Percentiles rank a stretch among this genome's conserved stretches.
Evolutionary conservation across 2,329 filamentous ascomycete genomes (phyloP).

Genomic region (Hypocreales sp.): DNA sequence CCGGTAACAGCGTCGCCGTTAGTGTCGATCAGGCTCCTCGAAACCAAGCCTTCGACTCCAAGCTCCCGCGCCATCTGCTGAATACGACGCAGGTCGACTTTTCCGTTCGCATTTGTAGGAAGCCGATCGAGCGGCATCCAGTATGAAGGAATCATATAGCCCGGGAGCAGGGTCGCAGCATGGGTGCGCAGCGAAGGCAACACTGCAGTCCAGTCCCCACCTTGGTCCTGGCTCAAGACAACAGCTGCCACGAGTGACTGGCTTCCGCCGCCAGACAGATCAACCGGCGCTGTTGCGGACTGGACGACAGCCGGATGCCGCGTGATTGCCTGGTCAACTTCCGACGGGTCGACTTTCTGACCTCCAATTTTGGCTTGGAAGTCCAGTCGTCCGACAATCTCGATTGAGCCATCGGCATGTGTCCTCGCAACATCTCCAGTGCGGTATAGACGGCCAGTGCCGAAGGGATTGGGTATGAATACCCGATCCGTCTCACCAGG

Average conservation of each 20-base stretch:
- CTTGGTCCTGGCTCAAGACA: neutral
- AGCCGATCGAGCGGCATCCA: slow-evolving; percentile 8
- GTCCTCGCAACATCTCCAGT: slow-evolving; percentile 8
- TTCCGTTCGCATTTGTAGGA: slow-evolving; percentile 10
- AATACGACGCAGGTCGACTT: slow-evolving; percentile 5
- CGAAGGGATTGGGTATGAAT: slow-evolving; percentile 5
- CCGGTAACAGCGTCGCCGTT: too few relatives aligned
- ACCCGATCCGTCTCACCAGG: slow-evolving; percentile 3
- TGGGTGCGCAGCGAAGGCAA: neutral
- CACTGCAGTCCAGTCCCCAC: neutral
- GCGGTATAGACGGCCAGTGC: slow-evolving; percentile 5
- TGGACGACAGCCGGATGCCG: neutral
- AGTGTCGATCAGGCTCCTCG: too few relatives aligned
- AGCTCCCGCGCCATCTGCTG: neutral
- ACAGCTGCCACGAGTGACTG: neutral
- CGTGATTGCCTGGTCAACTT: neutral
- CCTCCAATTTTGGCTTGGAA: slow-evolving; percentile 11
- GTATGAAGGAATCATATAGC: slow-evolving; percentile 10
- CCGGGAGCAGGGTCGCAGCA: slow-evolving; percentile 5
- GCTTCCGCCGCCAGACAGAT: neutral
- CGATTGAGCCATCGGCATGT: slow-evolving; percentile 4
- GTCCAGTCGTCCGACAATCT: slow-evolving; percentile 9
- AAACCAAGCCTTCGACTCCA: too few relatives aligned
- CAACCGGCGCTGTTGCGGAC: neutral
- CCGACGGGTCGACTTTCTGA: slow-evolving; percentile 4